Percentiles rank a stretch among this genome's conserved stretches.
phyloP scores from a whole-genome alignment of 202 grass and related monocot species.

The Setaria viridis region DNA sequence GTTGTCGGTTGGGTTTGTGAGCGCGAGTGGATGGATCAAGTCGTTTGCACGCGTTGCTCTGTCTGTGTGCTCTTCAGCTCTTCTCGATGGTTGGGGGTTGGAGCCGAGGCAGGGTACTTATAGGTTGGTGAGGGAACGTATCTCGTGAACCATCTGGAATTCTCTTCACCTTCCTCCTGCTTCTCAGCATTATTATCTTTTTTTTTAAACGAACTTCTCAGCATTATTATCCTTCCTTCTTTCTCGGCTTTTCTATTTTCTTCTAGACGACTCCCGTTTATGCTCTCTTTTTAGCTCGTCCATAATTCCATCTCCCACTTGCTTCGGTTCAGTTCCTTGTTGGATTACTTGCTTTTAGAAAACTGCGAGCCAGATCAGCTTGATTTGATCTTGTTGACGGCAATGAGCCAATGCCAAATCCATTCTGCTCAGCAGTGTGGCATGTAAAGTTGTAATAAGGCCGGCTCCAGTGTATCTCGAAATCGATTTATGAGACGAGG shows the following conservation, averaged over 20 bases:
- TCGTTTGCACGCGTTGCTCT: neutral
- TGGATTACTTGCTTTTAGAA: neutral
- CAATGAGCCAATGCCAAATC: too few relatives aligned
- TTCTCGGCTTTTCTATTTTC: neutral
- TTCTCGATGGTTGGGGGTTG: neutral
- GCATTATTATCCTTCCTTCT: neutral
- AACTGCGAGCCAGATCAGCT: neutral
- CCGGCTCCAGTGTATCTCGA: too few relatives aligned
- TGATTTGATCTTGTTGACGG: neutral
- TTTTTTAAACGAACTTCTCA: too few relatives aligned
- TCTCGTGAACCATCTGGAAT: conserved; percentile 2
- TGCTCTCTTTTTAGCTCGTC: too few relatives aligned
- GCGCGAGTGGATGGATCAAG: neutral
- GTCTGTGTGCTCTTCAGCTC: neutral
- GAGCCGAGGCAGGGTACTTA: neutral
- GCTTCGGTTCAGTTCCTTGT: neutral
- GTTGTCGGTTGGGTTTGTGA: neutral
- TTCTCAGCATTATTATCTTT: neutral
- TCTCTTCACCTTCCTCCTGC: neutral
- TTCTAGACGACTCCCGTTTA: neutral
- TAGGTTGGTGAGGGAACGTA: neutral
- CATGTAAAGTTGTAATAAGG: too few relatives aligned
- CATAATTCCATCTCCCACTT: too few relatives aligned
- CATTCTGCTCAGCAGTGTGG: too few relatives aligned
- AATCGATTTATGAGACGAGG: too few relatives aligned